Conservation (phyloP, 495 filamentous ascomycete genomes). For the Lepidopterella palustris region DNA sequence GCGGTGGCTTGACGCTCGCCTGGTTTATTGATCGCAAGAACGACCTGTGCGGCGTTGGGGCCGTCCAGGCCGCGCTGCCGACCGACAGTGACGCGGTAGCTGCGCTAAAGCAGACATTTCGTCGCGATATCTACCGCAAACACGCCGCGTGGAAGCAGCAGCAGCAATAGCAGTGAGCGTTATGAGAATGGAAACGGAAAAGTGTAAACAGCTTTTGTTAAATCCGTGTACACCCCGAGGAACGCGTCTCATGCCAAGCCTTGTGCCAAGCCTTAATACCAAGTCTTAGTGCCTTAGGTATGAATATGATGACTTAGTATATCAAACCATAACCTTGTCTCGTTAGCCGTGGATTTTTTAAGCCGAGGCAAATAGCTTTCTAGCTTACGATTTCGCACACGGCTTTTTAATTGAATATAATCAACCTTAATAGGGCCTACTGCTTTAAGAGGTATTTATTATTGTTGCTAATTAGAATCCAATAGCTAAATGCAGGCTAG, state of each 20-base stretch:
- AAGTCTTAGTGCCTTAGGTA: no score
- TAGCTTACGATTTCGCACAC: no score
- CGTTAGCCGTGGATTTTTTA: no score
- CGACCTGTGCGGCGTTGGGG: conserved; percentile 40
- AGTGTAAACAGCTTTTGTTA: background rate
- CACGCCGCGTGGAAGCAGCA: conserved; percentile 8
- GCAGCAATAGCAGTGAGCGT: background rate
- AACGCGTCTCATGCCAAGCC: background rate
- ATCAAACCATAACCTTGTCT: no score
- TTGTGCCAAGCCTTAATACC: no score
- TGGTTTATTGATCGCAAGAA: conserved; percentile 47
- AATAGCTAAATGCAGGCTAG: no score
- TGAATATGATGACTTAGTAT: no score
- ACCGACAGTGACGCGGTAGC: conserved; percentile 28
- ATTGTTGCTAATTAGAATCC: no score
- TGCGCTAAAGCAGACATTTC: conserved; percentile 42
- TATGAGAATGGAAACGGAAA: background rate
- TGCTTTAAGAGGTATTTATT: no score
- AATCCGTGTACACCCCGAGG: background rate
- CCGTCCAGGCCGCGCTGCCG: conserved; percentile 38
- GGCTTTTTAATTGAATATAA: no score
- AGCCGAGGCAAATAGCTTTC: no score
- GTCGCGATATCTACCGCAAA: conserved; percentile 41
- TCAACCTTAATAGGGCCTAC: no score
- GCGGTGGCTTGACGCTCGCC: conserved; percentile 37